A percentile compares a stretch with the other conserved stretches of the same genome.
phyloP scores from a whole-genome alignment of 2,329 filamentous ascomycete genomes.

The Xylaria sp. region DNA sequence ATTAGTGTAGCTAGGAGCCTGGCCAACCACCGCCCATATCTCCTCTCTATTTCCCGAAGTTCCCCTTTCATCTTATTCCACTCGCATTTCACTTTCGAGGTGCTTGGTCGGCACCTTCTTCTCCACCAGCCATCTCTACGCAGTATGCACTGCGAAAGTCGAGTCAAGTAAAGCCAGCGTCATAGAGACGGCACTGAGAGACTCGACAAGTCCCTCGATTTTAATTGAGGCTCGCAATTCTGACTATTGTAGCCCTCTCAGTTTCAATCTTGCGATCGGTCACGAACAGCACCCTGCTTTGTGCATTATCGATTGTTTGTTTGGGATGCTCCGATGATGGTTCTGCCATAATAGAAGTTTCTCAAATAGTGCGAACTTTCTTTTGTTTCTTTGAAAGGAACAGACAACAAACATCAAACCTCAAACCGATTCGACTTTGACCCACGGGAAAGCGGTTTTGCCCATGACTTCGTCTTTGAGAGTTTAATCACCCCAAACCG shows the following conservation, averaged over 20 bases:
- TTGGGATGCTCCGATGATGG: constrained; percentile 4
- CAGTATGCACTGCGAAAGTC: constrained; percentile 25
- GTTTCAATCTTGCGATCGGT: constrained; percentile 10
- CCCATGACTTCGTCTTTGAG: constrained; percentile 16
- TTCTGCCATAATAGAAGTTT: background rate
- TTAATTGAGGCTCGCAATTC: constrained; percentile 3
- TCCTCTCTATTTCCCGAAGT: constrained; percentile 32
- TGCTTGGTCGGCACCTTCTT: constrained; percentile 29
- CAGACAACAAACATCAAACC: background rate
- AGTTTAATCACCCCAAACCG: constrained; percentile 14
- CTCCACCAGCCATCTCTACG: constrained; percentile 32
- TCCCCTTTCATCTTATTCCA: constrained; percentile 34
- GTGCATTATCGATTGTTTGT: constrained; percentile 17
- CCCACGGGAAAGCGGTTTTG: constrained; percentile 5
- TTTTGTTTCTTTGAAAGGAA: constrained; percentile 16
- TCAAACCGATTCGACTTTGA: constrained; percentile 16
- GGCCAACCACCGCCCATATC: constrained; percentile 38
- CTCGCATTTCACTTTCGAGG: constrained; percentile 37
- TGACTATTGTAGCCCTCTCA: constrained; percentile 1
- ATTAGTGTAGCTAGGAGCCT: background rate
- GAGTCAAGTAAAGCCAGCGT: constrained; percentile 27
- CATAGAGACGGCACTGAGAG: constrained; percentile 18
- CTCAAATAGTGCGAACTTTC: constrained; percentile 14
- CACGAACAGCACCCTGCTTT: constrained; percentile 3
- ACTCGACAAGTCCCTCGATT: constrained; percentile 9